These are phyloP conservation scores for Pestalotiopsis fici DNA, from an alignment of 2,329 filamentous ascomycete genomes.

Conservation along the genomic window DNA sequence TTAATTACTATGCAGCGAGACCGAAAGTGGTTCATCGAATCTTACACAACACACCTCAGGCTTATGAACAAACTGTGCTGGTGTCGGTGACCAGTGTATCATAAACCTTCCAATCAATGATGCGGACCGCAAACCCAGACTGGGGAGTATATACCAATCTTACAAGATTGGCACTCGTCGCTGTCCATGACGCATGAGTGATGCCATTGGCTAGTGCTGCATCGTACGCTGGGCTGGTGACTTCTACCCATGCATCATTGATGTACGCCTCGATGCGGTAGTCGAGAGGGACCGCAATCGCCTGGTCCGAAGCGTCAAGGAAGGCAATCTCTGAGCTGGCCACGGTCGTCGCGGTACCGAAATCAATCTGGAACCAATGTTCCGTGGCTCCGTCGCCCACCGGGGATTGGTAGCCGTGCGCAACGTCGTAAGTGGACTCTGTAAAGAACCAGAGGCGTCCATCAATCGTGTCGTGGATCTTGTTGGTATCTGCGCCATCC, in stretches of 20 bases:
- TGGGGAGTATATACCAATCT: conserved; percentile 33
- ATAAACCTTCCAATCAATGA: conserved; percentile 39
- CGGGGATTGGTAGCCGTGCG: conserved; percentile 38
- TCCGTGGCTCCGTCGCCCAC: conserved; percentile 22
- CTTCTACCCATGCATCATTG: conserved; percentile 28
- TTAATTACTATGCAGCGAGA: too few species aligned
- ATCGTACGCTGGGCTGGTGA: conserved; percentile 18
- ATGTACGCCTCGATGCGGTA: conserved; percentile 29
- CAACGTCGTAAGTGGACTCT: conserved; percentile 22
- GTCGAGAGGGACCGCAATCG: conserved; percentile 27
- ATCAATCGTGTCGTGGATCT: conserved; percentile 36
- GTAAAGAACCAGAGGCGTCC: conserved; percentile 40
- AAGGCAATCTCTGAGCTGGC: conserved; percentile 37
- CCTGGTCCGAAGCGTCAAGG: conserved; percentile 25
- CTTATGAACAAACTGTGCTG: not conserved
- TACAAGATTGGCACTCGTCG: conserved; percentile 23
- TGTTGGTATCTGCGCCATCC: conserved; percentile 20
- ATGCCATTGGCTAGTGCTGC: conserved; percentile 35
- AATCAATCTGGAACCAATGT: conserved; percentile 38
- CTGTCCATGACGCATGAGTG: conserved; percentile 31
- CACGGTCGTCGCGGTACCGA: conserved; percentile 27
- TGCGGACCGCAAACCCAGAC: conserved; percentile 29
- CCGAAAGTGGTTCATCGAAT: not conserved
- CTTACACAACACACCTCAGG: not conserved
- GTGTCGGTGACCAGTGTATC: not conserved